Evolutionary conservation across 192 early-diverging fungal species (phyloP), one percentile per base, ranked within the genome.

Genomic region (Backusella psychrophila): DNA sequence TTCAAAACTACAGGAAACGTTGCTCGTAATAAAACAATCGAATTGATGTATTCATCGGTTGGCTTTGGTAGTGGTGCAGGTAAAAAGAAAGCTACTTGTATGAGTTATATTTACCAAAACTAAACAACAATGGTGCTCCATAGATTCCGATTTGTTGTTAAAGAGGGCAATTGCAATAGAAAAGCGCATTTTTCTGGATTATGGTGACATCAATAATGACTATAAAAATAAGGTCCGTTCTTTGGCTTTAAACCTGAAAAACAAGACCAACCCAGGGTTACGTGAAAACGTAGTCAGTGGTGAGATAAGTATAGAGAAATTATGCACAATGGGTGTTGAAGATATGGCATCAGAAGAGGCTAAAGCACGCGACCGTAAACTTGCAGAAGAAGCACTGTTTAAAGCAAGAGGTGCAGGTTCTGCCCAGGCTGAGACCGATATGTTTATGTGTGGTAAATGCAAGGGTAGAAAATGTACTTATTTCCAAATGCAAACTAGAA

Each of bases 371-470:
- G 89, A 94, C 53, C 84, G 90, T 41, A 87, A 87, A 69, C 90
- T 96, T 34, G 85, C 91, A 65, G 85, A 94, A 73, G 83, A 93
- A 52, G 91, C 89, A 70, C 81, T 97, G 70, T 91, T 92, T 65
- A 88, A 91, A 63, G 95, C 96, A 33, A 86, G 91, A 72, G 90
- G 92, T 26, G 95, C 95, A 5, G 88, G 84, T 33, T 88, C 88
- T 26, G 82, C 83, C 46, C 86, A 91, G 69, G 95, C 95, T 6
- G 95, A 91, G 77, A 99, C 97, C 1, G 94, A 97, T 78, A 90
- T 91, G 89, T 98, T 98, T 87, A 90, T 88, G 76, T 99, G 98
- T 78, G 95, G 95, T 26, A 96, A 95, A 74, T 99, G 98, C 87
- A 91, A 92, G 66, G 76, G 89, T 36, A 90, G 98, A 69, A 96